phyloP scores from a whole-genome alignment of 176 grass and related monocot genomes.

The Musa schizocarpa region DNA sequence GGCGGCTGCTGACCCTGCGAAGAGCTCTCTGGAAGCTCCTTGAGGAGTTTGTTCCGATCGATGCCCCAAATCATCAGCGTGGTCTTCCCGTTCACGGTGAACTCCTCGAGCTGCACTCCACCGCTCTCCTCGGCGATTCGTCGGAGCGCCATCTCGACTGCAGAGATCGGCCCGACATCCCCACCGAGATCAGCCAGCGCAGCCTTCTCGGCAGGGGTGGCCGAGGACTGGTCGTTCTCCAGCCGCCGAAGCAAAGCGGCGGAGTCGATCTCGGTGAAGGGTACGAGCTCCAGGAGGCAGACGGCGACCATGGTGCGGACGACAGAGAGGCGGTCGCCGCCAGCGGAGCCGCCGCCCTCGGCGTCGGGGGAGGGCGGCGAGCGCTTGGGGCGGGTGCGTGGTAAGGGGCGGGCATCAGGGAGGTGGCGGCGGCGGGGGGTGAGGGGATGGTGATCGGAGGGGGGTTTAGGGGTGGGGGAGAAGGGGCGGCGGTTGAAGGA shows the following conservation, averaged over 20 bases:
- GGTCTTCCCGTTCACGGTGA: slow-evolving; percentile 66
- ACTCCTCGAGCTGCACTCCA: slow-evolving; percentile 71
- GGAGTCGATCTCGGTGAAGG: slow-evolving; percentile 82
- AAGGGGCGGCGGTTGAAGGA: slow-evolving; percentile 77
- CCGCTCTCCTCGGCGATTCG: slow-evolving; percentile 73
- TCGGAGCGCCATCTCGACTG: slow-evolving; percentile 66
- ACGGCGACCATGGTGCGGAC: slow-evolving; percentile 86
- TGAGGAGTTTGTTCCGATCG: slow-evolving; percentile 88
- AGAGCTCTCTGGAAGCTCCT: slow-evolving; percentile 72
- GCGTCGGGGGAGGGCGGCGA: slow-evolving; percentile 31
- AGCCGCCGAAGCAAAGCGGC: slow-evolving; percentile 63
- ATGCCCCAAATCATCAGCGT: slow-evolving; percentile 89
- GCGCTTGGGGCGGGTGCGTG: slow-evolving; percentile 47
- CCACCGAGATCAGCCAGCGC: slow-evolving; percentile 58
- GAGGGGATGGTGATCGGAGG: slow-evolving; percentile 27
- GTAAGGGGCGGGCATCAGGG: slow-evolving; percentile 22
- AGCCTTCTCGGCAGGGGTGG: slow-evolving; percentile 46
- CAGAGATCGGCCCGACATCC: slow-evolving; percentile 45
- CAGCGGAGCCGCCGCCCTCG: slow-evolving; percentile 18
- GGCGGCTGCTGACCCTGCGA: slow-evolving; percentile 31
- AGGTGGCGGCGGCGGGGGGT: slow-evolving; percentile 28
- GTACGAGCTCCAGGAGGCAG: slow-evolving; percentile 72
- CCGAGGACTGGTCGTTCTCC: slow-evolving; percentile 53
- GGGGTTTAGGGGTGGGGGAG: slow-evolving; percentile 46
- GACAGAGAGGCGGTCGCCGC: slow-evolving; percentile 40